Base-by-base conservation (phyloP, 768 basidiomycete genomes). In the Tricholoma flavovirens region DNA sequence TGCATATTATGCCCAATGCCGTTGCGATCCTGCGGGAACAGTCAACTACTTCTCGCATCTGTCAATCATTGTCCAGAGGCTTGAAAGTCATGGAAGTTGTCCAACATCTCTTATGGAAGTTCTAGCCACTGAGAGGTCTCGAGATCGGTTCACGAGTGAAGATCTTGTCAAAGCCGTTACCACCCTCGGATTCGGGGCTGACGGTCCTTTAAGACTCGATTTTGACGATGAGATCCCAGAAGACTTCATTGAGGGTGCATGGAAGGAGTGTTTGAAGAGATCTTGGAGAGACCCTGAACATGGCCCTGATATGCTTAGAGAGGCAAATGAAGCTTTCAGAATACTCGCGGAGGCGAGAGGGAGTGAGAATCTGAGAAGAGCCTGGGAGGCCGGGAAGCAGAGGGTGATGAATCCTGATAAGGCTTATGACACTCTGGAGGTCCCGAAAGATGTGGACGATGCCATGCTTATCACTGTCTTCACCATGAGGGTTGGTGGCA, bases 1-100 rank as follows among this genome's bases (percentile, higher is more conserved):
- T 66, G 89, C 84, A 1, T 93, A 93, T 63, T 70, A 85, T 54
- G 85, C 88, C 0, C 89, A 93, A 68, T 87, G 83, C 64, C 86
- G 89, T 57, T 93, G 91, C 68, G 84, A 92, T 63, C 88, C 89
- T 29, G 72, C 69, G 3, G 71, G 76, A 35, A 91, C 89, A 0
- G 60, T 82, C 4, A 66, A 71, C 12, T 87, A 90, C 67, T 91
- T 89, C 67, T 78, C 81, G 2, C 74, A 77, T 53, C 71, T 92
- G 40, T 75, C 73, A 29, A 69, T 70, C 40, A 73, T 90, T 53
- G 74, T 83, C 12, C 71, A 74, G 53, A 67, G 73, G 14, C 72
- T 89, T 57, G 72, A 80, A 53, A 73, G 74, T 49, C 71, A 77
- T 53, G 77, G 77, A 29, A 75, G 63, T 26, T 82, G 69, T 61